Conservation (phyloP, 2,329 filamentous ascomycete species). For the Dactylellina parvicollis region DNA sequence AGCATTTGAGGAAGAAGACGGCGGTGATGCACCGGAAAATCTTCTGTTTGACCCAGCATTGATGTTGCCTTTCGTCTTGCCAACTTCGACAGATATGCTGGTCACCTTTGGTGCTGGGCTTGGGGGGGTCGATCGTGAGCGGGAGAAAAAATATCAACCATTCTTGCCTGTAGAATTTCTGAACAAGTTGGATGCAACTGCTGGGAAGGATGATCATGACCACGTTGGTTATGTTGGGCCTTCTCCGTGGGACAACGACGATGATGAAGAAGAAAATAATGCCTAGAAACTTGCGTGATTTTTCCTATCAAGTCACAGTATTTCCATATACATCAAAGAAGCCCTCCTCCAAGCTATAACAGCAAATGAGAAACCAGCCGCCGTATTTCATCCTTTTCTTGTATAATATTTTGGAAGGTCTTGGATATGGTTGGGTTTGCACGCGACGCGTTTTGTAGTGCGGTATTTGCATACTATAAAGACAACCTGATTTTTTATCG, state of each 20-base stretch:
- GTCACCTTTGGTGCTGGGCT: constrained; percentile 94
- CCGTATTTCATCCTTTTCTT: not conserved
- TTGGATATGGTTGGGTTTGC: not conserved
- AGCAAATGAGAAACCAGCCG: too few species aligned
- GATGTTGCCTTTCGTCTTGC: constrained; percentile 93
- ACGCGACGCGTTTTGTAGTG: too few species aligned
- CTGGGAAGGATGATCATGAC: constrained; percentile 45
- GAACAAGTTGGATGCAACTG: constrained; percentile 77
- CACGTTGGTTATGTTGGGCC: constrained; percentile 44
- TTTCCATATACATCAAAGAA: too few species aligned
- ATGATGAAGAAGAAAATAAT: constrained; percentile 30
- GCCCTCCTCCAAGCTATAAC: too few species aligned
- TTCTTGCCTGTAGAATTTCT: constrained; percentile 94
- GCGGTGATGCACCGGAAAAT: constrained; percentile 76
- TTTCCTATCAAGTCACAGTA: not conserved
- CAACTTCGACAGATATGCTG: constrained; percentile 96
- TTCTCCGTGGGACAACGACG: constrained; percentile 51
- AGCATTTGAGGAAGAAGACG: constrained; percentile 67
- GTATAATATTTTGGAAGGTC: not conserved
- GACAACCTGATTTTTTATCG: too few species aligned
- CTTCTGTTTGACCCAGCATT: constrained; percentile 87
- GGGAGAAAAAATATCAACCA: constrained; percentile 93
- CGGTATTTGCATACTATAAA: too few species aligned
- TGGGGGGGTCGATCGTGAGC: constrained; percentile 88
- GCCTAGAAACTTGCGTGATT: not conserved